Evolutionary conservation across 2,329 filamentous ascomycete genomes (phyloP), one percentile per base, ranked within the genome.

Genomic region (Rhynchosporium graminicola): DNA sequence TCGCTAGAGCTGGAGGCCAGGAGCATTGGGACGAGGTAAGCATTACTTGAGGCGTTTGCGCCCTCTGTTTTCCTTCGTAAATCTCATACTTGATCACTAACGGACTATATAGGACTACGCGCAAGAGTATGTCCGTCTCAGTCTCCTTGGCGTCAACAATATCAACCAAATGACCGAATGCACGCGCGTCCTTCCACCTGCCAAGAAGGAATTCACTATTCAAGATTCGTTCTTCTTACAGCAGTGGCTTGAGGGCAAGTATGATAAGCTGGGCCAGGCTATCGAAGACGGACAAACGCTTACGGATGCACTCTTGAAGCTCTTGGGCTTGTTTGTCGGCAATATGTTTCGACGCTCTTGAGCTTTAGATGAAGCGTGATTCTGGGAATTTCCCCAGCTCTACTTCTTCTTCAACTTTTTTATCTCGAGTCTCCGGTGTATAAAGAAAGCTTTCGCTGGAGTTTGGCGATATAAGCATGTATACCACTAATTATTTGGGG

Each of bases 131-230:
- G 76, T 83, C 50, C 80, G 82, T 28, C 75, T 86, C 43, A 82
- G 79, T 38, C 73, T 85, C 2, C 78, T 86, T 10, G 83, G 83
- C 3, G 82, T 85, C 13, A 77, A 81, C 68, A 83, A 84, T 68
- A 80, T 85, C 71, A 84, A 85, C 71, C 71, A 76, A 28, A 73
- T 85, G 48, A 81, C 78, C 15, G 82, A 85, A 65, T 85, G 83
- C 76, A 82, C 80, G 9, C 78, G 80, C 67, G 80, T 80, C 2
- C 72, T 85, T 9, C 82, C 79, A 5, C 64, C 75, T 0, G 68
- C 70, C 46, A 69, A 67, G n/a, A 60, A 33, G 48, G 64, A 60
- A 13, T 75, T 69, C 64, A 56, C 2, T 13, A 47, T 31, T 12
- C 57, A 52, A 29, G 63, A 65, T 52, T 58, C 59, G 43, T 47